These are phyloP conservation scores for Chaetoscypha palmicola DNA, from an alignment of 2,329 filamentous ascomycete genomes.

Conservation along the genomic window DNA sequence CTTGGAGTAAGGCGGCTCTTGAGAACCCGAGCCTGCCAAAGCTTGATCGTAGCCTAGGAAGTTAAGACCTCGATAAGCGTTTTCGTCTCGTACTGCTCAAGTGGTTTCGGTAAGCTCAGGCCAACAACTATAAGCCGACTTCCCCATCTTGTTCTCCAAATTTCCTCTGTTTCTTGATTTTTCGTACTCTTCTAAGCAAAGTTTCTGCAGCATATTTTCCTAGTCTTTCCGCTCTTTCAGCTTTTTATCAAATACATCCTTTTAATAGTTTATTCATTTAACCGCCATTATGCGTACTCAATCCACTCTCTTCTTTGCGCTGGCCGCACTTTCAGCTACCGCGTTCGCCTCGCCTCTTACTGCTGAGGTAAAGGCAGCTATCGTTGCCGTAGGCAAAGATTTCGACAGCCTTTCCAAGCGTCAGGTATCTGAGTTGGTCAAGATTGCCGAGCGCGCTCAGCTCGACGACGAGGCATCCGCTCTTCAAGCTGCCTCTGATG, in stretches of 20 bases:
- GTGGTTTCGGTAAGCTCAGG: neutral
- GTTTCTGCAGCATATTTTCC: neutral
- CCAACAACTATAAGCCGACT: neutral
- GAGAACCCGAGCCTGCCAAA: neutral
- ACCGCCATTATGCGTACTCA: conserved; percentile 12
- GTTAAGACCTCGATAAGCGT: too few species aligned
- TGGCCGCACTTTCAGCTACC: conserved; percentile 14
- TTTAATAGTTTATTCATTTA: neutral
- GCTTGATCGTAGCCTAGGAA: too few species aligned
- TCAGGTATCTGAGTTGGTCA: conserved; percentile 1
- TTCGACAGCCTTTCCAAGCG: conserved; percentile 5
- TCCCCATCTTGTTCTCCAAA: neutral
- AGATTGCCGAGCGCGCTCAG: conserved; percentile 14
- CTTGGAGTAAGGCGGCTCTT: neutral
- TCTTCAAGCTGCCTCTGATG: neutral
- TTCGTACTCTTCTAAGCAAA: neutral
- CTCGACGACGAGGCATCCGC: neutral
- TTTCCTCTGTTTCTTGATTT: neutral
- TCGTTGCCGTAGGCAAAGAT: conserved; percentile 6
- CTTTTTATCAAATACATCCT: neutral
- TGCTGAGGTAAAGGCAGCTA: conserved; percentile 6
- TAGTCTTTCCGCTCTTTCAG: neutral
- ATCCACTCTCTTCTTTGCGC: conserved; percentile 14
- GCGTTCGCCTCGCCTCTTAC: conserved; percentile 8
- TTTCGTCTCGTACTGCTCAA: too few species aligned